A percentile compares a stretch with the other conserved stretches of the same genome.
These are phyloP conservation scores for Naganishia albida DNA, from an alignment of 1,284 basidiomycete genomes.

Conservation along the genomic window DNA sequence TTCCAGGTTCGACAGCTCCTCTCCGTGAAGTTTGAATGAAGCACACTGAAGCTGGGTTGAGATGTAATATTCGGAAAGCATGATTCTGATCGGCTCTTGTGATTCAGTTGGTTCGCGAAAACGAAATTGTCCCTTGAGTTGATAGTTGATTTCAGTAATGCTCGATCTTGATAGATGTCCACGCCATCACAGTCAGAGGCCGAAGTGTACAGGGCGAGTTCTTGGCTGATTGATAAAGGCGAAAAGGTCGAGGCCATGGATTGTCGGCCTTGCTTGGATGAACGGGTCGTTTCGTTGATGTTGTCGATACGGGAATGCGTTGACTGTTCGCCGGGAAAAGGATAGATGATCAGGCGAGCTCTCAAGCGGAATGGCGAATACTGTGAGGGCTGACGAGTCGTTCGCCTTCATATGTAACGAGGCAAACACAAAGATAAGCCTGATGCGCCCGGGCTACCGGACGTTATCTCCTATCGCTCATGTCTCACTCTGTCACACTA, in stretches of 20 bases:
- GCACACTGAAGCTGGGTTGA: not conserved
- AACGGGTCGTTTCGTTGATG: not conserved
- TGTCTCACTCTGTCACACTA: constrained; percentile 28
- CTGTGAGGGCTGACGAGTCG: not conserved
- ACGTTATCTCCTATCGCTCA: constrained; percentile 16
- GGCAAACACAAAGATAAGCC: not conserved
- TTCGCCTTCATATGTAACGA: not conserved
- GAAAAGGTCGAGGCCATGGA: constrained; percentile 12
- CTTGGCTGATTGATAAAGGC: not conserved
- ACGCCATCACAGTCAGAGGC: not conserved
- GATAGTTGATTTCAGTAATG: not conserved
- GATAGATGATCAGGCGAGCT: not conserved
- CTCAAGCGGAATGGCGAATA: not conserved
- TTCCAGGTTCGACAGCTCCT: not conserved
- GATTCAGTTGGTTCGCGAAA: not conserved
- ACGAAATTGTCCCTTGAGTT: not conserved
- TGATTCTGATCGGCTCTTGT: constrained; percentile 4
- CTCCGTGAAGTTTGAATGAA: not conserved
- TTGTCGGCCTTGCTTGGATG: not conserved
- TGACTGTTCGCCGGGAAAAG: not conserved
- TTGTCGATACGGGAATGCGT: not conserved
- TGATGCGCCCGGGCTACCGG: not conserved
- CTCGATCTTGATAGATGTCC: not conserved
- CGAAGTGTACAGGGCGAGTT: not conserved
- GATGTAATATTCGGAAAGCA: constrained; percentile 1